phyloP scores from a whole-genome alignment of 2,329 filamentous ascomycete genomes.

The Exophiala sideris region DNA sequence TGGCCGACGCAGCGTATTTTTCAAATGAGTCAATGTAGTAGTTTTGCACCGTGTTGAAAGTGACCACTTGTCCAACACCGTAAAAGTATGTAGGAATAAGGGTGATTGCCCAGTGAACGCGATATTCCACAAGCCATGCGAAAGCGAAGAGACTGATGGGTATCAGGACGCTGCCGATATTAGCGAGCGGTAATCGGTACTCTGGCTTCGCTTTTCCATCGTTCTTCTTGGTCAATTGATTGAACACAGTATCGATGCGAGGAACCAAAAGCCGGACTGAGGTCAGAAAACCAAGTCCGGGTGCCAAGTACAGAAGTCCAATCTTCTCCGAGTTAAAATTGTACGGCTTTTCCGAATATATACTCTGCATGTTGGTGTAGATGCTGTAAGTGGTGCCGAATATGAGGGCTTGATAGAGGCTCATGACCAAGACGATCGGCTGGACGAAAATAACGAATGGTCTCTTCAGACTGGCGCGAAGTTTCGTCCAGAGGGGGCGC shows the following conservation, averaged over 20 bases:
- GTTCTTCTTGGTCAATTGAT: conserved; percentile 28
- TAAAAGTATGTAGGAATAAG: conserved; percentile 44
- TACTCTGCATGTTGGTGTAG: conserved; percentile 56
- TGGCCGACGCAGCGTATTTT: conserved; percentile 46
- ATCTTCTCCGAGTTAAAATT: conserved; percentile 51
- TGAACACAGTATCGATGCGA: conserved; percentile 44
- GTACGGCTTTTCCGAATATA: conserved; percentile 49
- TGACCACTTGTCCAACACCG: conserved; percentile 52
- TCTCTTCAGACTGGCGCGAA: conserved; percentile 43
- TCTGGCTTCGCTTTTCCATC: conserved; percentile 43
- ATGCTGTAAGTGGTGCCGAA: conserved; percentile 60
- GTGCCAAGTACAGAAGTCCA: conserved; percentile 58
- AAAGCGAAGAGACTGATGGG: conserved; percentile 49
- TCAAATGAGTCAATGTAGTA: conserved; percentile 41
- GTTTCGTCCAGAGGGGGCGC: conserved; percentile 25
- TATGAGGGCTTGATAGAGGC: conserved; percentile 52
- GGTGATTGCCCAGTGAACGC: conserved; percentile 51
- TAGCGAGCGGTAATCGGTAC: conserved; percentile 52
- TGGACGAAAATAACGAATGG: conserved; percentile 55
- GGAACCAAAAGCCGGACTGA: conserved; percentile 45
- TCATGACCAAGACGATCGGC: conserved; percentile 55
- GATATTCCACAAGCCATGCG: conserved; percentile 50
- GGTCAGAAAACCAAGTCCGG: conserved; percentile 56
- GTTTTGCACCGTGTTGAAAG: conserved; percentile 53
- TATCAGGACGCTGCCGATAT: conserved; percentile 41